Percentiles rank a stretch among this genome's conserved stretches.
These are phyloP conservation scores for Ophioceras dolichostomum DNA, from an alignment of 2,329 filamentous ascomycete genomes.

Conservation along the genomic window DNA sequence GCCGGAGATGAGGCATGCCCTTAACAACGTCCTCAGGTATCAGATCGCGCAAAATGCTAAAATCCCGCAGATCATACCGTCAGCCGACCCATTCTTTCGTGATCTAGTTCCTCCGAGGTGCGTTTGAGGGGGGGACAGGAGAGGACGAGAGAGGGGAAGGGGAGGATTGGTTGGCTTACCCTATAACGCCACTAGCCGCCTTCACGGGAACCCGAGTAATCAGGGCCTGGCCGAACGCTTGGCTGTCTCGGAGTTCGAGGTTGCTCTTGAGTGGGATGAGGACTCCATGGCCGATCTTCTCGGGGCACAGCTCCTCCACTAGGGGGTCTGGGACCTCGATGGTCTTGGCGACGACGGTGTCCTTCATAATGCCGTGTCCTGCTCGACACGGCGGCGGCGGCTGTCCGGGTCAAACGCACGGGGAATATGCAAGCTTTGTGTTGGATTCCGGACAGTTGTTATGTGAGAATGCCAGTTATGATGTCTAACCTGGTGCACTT, in stretches of 20 bases:
- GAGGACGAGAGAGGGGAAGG: neutral
- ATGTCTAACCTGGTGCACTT: no score
- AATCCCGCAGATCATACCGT: no score
- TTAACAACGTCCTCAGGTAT: conserved; percentile 49
- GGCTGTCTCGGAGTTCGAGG: conserved; percentile 47
- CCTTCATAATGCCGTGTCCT: conserved; percentile 10
- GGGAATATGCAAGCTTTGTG: no score
- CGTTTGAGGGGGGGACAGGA: conserved; percentile 2
- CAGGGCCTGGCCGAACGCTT: conserved; percentile 49
- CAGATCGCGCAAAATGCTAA: conserved; percentile 43
- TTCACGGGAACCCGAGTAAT: conserved; percentile 62
- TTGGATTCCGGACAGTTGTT: no score
- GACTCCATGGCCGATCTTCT: conserved; percentile 29
- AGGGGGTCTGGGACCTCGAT: conserved; percentile 18
- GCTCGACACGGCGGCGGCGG: no score
- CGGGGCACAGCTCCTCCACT: conserved; percentile 17
- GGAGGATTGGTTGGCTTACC: conserved; percentile 35
- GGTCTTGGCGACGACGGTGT: conserved; percentile 6
- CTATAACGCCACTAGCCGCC: conserved; percentile 59
- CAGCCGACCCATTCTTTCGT: no score
- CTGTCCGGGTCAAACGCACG: no score
- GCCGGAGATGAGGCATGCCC: conserved; percentile 58
- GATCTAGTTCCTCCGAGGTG: neutral
- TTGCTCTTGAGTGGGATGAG: conserved; percentile 53
- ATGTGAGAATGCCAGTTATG: no score